phyloP scores from a whole-genome alignment of 2,329 filamentous ascomycete genomes.

The Penicillium sp. region DNA sequence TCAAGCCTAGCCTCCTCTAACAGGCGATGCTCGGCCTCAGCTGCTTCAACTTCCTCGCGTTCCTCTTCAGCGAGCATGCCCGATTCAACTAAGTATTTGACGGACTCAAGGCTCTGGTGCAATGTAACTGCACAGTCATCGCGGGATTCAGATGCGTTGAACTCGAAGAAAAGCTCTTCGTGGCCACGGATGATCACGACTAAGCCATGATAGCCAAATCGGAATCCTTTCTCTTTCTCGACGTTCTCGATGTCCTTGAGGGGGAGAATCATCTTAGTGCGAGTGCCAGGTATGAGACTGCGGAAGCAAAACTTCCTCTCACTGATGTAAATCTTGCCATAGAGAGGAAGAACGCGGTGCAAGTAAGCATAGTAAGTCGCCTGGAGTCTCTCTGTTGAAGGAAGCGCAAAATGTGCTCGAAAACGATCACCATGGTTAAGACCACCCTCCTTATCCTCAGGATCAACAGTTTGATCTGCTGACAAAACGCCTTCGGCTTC shows the following conservation, averaged over 20 bases:
- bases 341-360: constrained; percentile 84
- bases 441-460: constrained; percentile 56
- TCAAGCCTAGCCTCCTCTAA: constrained; percentile 69
- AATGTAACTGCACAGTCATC: constrained; percentile 87
- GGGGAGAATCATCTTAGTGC: constrained; percentile 88
- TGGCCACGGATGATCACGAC: constrained; percentile 91
- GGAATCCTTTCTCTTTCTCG: constrained; percentile 91
- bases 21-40: constrained; percentile 76
- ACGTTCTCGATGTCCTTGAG: constrained; percentile 90
- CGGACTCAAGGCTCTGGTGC: constrained; percentile 70
- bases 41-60: constrained; percentile 67
- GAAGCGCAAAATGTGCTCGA: constrained; percentile 85
- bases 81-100: constrained; percentile 68
- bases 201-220: constrained; percentile 84
- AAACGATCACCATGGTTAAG: constrained; percentile 66
- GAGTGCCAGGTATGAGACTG: constrained; percentile 81
- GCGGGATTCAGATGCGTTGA: constrained; percentile 69
- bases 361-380: constrained; percentile 91
- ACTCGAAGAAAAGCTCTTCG: constrained; percentile 96
- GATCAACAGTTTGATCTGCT: constrained; percentile 60
- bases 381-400: constrained; percentile 74
- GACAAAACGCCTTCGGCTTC: constrained; percentile 65
- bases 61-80: constrained; percentile 66
- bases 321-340: constrained; percentile 95
- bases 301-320: constrained; percentile 87